Conservation (phyloP, 805 yeast genomes). For the Starmerella sirachaensis region DNA sequence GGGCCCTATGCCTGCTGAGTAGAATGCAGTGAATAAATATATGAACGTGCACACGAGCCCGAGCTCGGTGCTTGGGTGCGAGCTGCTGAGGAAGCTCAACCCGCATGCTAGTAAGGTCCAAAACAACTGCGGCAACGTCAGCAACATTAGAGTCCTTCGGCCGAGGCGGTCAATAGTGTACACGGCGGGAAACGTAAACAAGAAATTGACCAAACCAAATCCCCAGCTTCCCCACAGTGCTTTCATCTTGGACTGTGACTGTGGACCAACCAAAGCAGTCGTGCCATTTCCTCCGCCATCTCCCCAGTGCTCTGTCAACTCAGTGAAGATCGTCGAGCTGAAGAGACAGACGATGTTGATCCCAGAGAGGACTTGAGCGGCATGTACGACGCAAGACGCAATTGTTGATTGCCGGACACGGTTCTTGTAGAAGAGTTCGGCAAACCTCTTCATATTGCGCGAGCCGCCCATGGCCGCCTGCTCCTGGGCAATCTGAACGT, state of each 20-base stretch:
- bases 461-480: constrained; percentile 39
- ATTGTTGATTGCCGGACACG: constrained; percentile 74
- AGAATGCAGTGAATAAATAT: constrained; percentile 58
- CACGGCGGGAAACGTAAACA: constrained; percentile 74
- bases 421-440: constrained; percentile 20
- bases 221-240: constrained; percentile 78
- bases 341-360: constrained; percentile 80
- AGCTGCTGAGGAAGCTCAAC: constrained; percentile 59
- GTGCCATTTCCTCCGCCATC: constrained; percentile 23
- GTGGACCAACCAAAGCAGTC: constrained; percentile 11
- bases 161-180: constrained; percentile 70
- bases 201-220: constrained; percentile 67
- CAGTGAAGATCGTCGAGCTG: constrained; percentile 61
- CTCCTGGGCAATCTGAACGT: constrained; percentile 37
- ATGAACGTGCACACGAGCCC: constrained; percentile 64
- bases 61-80: constrained; percentile 34
- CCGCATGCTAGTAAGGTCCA: constrained; percentile 39
- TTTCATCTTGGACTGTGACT: constrained; percentile 31
- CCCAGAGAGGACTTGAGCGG: constrained; percentile 88
- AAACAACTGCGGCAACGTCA: constrained; percentile 51
- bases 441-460: constrained; percentile 16
- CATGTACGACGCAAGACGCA: constrained; percentile 73
- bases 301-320: constrained; percentile 31
- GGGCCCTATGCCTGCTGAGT: constrained; percentile 80
- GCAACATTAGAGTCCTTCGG: constrained; percentile 46